Evolutionary conservation across 352 stramenopile genomes (phyloP).

Genomic region (Phytophthora colocasiae): DNA sequence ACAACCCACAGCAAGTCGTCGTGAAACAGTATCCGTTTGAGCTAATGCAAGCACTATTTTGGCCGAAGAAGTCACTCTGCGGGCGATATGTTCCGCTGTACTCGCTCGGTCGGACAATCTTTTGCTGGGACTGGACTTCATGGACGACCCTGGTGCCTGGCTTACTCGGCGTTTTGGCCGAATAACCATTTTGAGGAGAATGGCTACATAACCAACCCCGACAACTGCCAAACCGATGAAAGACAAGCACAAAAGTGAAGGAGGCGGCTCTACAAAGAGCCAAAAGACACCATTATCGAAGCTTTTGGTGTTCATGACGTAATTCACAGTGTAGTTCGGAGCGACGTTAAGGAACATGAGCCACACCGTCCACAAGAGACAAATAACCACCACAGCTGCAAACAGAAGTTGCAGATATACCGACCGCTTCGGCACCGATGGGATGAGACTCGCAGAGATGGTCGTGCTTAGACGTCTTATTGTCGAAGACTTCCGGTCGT

Average conservation of each 20-base stretch:
- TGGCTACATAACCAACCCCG: slow-evolving; percentile 16
- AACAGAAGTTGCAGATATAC: slow-evolving; percentile 19
- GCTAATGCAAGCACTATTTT: slow-evolving; percentile 3
- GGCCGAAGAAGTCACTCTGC: slow-evolving; percentile 22
- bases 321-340: slow-evolving; percentile 38
- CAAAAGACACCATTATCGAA: slow-evolving; percentile 46
- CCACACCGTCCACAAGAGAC: slow-evolving; percentile 36
- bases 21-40: slow-evolving; percentile 5
- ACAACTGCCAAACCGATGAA: slow-evolving; percentile 19
- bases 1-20: slow-evolving; percentile 14
- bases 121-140: not conserved
- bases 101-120: not conserved
- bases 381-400: slow-evolving; percentile 18
- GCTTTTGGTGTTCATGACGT: slow-evolving; percentile 36
- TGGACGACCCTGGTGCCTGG: not conserved
- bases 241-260: slow-evolving; percentile 18
- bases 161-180: slow-evolving; percentile 15
- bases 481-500: slow-evolving; percentile 7
- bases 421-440: slow-evolving; percentile 4
- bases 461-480: slow-evolving; percentile 2
- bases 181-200: slow-evolving; percentile 21
- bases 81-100: slow-evolving; percentile 4
- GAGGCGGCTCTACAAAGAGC: slow-evolving; percentile 31
- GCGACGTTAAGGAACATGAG: slow-evolving; percentile 27
- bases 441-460: slow-evolving; percentile 10